Base-by-base conservation (phyloP, 2,329 filamentous ascomycete genomes). In the Colletotrichum falcatum region DNA sequence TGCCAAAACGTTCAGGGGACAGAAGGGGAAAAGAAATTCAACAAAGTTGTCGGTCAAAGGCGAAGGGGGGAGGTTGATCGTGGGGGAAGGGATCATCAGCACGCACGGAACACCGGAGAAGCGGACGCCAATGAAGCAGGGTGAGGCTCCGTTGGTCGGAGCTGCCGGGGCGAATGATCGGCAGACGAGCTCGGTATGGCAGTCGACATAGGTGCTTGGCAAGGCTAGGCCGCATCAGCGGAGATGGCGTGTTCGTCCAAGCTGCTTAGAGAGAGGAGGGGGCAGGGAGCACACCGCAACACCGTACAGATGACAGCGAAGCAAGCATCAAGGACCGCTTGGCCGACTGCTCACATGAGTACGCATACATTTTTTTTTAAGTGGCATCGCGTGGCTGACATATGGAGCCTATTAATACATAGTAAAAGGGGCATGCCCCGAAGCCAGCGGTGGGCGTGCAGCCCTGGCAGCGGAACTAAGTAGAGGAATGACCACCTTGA, bases 121-220 rank as follows among this genome's bases (percentile, higher is more conserved):
- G 63, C 58, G 56, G 46, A 55, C 37, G 39, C 51, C 30, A 58
- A 60, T 35, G 62, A 55, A 61, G 62, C 46, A 35, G 58, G 18
- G 65, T 48, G 64, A 62, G 65, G 67, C 67, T 67, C 64, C 67
- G 64, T 70, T 67, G 20, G 58, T 67, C 67, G 67, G 67, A 67
- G 44, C 58, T 59, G 58, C 64, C 58, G 63, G 63, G 67, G 63
- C 63, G 26, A 61, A 53, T 44, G 67, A 66, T 70, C 63, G 64
- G 59, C 67, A 46, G 59, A 53, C 37, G 58, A 70, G 46, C 44
- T 37, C 65, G 51, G 59, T 48, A 70, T 63, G 28, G 49, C 46
- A 51, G 44, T 67, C 58, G 46, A 62, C 64, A 46, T 58, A 62
- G 30, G 37, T 58, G 37, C 64, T 70, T 62, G 67, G 64, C 67